phyloP scores from a whole-genome alignment of 768 basidiomycete genomes.

The Lyophyllum semitale region DNA sequence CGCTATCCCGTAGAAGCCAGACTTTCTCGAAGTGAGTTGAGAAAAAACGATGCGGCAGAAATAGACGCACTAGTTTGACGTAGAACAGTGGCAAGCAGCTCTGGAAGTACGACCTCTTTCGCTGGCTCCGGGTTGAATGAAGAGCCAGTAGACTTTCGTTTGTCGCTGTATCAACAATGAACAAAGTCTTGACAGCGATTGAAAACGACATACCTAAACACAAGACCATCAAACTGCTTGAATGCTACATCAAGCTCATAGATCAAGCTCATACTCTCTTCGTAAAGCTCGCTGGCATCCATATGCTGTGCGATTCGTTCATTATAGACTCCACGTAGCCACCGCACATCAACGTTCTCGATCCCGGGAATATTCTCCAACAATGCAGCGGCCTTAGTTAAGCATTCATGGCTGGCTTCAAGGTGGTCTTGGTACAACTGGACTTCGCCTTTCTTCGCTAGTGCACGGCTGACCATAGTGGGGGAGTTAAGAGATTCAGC shows the following conservation, averaged over 20 bases:
- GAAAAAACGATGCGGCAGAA: background rate
- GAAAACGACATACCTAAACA: slow-evolving; percentile 40
- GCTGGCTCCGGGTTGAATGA: slow-evolving; percentile 27
- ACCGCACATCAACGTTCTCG: slow-evolving; percentile 59
- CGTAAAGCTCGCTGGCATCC: slow-evolving; percentile 56
- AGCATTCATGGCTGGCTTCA: slow-evolving; percentile 54
- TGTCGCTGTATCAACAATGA: slow-evolving; percentile 26
- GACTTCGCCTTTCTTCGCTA: slow-evolving; percentile 70
- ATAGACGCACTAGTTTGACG: slow-evolving; percentile 64
- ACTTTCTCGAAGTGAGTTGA: slow-evolving; percentile 39
- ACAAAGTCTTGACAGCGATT: background rate
- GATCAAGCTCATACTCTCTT: slow-evolving; percentile 56
- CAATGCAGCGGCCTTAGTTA: slow-evolving; percentile 51
- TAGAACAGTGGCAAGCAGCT: slow-evolving; percentile 60
- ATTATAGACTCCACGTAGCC: slow-evolving; percentile 58
- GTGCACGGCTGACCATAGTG: slow-evolving; percentile 62
- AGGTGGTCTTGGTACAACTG: slow-evolving; percentile 63
- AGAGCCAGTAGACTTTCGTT: slow-evolving; percentile 45
- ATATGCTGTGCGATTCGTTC: slow-evolving; percentile 39
- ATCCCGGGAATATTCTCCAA: slow-evolving; percentile 50
- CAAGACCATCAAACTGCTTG: slow-evolving; percentile 47
- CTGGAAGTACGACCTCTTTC: slow-evolving; percentile 58
- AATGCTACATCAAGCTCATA: slow-evolving; percentile 63
- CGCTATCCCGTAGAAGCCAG: slow-evolving; percentile 64
- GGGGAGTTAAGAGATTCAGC: slow-evolving; percentile 70